Percentiles rank a stretch among this genome's conserved stretches.
Conservation (phyloP, 129 eudicot genomes). For the Solidago caesia region DNA sequence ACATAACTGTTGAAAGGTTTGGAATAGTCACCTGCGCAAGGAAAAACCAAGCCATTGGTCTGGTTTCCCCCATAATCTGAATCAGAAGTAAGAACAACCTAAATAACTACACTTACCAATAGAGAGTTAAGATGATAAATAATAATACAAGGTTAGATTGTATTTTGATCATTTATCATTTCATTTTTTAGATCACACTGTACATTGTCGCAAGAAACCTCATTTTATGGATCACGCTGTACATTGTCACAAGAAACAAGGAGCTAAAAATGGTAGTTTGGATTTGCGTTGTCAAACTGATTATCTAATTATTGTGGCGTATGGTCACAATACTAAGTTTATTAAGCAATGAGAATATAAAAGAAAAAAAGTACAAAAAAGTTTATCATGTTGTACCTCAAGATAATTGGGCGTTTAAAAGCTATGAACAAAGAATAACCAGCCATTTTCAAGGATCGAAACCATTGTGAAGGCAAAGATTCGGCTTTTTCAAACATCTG, state of each 20-base stretch:
- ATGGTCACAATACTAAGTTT: no score
- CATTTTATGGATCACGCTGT: no score
- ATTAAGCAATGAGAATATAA: not conserved
- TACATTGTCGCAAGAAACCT: no score
- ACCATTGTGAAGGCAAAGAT: conserved; percentile 55
- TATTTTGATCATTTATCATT: not conserved
- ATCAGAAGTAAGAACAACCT: conserved; percentile 20
- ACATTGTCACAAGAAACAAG: not conserved
- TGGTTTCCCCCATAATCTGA: conserved; percentile 38
- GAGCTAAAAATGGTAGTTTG: not conserved
- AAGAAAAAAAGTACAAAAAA: not conserved
- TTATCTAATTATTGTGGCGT: no score
- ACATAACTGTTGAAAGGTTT: conserved; percentile 80
- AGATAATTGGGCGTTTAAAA: conserved; percentile 71
- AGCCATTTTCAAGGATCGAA: conserved; percentile 63
- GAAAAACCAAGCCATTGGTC: conserved; percentile 98
- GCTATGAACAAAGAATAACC: conserved; percentile 61
- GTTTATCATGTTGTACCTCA: conserved; percentile 50
- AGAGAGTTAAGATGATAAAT: not conserved
- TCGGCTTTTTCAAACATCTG: conserved; percentile 42
- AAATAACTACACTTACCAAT: not conserved
- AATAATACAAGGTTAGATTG: not conserved
- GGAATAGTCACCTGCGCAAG: conserved; percentile 80
- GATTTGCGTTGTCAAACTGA: no score
- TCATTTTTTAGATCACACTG: not conserved